Evolutionary conservation across 345 rosid species (phyloP), one percentile per base, ranked within the genome.

Genomic region (Anacardium occidentale): DNA sequence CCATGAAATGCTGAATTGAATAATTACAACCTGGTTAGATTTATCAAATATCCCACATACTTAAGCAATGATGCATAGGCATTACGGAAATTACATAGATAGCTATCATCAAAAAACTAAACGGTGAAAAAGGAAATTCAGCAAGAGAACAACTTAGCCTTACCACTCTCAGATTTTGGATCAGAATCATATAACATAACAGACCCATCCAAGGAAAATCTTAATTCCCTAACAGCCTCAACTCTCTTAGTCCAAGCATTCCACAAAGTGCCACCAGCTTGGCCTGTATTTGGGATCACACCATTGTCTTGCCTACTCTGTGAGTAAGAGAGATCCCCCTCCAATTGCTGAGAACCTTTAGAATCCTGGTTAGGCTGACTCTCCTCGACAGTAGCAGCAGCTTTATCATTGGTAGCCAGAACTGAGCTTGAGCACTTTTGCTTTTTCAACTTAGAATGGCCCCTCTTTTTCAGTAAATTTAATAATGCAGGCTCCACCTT

Each of bases 221-320:
- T 84, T 76, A 89, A 70, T 64, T 81, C 81, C 75, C 95, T 80
- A 69, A 82, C 83, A 62, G 91, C 88, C 82, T 94, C 97, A 68
- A 94, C 98, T 83, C 93, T 90, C 76, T 84, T 78, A 71, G 88
- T 88, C 98, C 97, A 94, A 68, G 82, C 70, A 81, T 80, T 83
- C 98, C 98, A 91, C 77, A 77, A 83, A 75, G 59, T 73, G 72
- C 77, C 82, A 72, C 59, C 64, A 58, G 55, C 62, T 62, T 73
- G 66, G 60, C 52, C 76, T 62, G 74, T 52, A 72, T 78, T 81
- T 73, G 80, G 84, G 60, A 71, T 65, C 57, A 32, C 66, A 56
- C 45, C 71, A 68, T 61, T 70, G 58, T 77, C 75, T 67, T 60
- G 75, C 44, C 59, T 78, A 66, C 65, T 66, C 26, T 79, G 73